Evolutionary conservation across 2,329 filamentous ascomycete genomes (phyloP).

Genomic region (Nothophoma quercina): DNA sequence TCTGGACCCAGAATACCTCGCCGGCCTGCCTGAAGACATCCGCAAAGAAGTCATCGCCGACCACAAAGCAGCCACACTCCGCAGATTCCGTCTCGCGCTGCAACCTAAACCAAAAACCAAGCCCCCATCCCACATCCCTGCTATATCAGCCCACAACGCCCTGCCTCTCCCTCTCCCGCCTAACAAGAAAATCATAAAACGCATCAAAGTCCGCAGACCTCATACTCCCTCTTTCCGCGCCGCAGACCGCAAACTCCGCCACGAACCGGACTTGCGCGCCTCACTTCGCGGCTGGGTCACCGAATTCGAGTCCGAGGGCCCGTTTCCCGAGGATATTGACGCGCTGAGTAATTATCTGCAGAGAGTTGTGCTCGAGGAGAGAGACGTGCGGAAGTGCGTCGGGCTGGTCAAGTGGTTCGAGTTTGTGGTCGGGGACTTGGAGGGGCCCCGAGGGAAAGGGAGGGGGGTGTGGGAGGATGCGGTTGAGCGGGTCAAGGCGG

Average conservation of each 20-base stretch:
- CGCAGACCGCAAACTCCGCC: slow-evolving; percentile 61
- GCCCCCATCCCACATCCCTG: neutral
- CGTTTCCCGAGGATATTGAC: slow-evolving; percentile 78
- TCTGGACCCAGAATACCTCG: slow-evolving; percentile 70
- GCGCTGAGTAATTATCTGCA: slow-evolving; percentile 77
- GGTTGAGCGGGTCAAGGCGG: slow-evolving; percentile 50
- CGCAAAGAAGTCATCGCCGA: slow-evolving; percentile 75
- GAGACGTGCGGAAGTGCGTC: slow-evolving; percentile 77
- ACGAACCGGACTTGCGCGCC: slow-evolving; percentile 70
- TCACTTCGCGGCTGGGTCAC: slow-evolving; percentile 79
- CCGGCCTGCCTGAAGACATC: slow-evolving; percentile 78
- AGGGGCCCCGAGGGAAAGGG: slow-evolving; percentile 18
- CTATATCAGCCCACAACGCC: too few species aligned
- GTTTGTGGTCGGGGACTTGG: slow-evolving; percentile 49
- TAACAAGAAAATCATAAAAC: neutral
- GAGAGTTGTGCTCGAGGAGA: slow-evolving; percentile 76
- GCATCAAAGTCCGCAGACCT: slow-evolving; percentile 59
- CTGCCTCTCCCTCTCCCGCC: too few species aligned
- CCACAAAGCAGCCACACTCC: slow-evolving; percentile 57
- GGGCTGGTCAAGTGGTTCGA: slow-evolving; percentile 71
- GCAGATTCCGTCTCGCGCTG: slow-evolving; percentile 40
- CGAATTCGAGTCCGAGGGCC: slow-evolving; percentile 75
- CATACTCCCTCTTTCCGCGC: slow-evolving; percentile 69
- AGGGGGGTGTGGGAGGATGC: slow-evolving; percentile 46
- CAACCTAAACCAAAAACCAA: slow-evolving; percentile 30